These are phyloP conservation scores for Argentina anserina DNA, from an alignment of 306 rosid species.

Conservation along the genomic window DNA sequence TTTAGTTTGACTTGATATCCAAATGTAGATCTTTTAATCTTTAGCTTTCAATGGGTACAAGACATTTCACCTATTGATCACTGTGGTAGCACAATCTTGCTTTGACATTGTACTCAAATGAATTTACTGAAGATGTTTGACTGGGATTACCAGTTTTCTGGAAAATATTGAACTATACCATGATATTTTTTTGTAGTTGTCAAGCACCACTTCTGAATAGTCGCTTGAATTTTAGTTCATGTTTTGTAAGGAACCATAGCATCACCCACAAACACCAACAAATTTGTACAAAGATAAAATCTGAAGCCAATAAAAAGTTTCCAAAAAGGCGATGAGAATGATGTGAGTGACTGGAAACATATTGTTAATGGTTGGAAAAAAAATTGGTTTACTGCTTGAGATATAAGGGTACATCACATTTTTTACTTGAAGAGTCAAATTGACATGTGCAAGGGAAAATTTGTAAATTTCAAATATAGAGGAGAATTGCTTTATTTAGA, in stretches of 20 bases:
- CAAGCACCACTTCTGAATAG: background rate
- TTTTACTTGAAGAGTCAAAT: background rate
- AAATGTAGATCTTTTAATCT: background rate
- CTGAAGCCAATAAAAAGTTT: background rate
- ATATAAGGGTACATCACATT: background rate
- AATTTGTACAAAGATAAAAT: background rate
- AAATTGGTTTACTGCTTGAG: background rate
- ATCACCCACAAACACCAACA: background rate
- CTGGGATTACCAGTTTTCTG: background rate
- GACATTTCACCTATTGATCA: background rate
- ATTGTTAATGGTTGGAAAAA: background rate
- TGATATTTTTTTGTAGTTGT: background rate
- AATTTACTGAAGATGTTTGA: background rate
- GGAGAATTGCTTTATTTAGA: background rate
- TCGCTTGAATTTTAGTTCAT: background rate
- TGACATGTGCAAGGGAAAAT: background rate
- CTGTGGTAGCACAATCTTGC: background rate
- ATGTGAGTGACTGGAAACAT: background rate
- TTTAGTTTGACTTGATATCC: conserved; percentile 3
- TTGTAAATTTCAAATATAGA: background rate
- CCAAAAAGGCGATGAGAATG: background rate
- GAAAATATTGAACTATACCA: background rate
- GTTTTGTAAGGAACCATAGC: background rate
- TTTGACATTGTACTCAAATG: background rate
- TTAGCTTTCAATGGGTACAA: background rate